Base-by-base conservation (phyloP, 1,284 basidiomycete genomes). In the Stereum hirsutum region DNA sequence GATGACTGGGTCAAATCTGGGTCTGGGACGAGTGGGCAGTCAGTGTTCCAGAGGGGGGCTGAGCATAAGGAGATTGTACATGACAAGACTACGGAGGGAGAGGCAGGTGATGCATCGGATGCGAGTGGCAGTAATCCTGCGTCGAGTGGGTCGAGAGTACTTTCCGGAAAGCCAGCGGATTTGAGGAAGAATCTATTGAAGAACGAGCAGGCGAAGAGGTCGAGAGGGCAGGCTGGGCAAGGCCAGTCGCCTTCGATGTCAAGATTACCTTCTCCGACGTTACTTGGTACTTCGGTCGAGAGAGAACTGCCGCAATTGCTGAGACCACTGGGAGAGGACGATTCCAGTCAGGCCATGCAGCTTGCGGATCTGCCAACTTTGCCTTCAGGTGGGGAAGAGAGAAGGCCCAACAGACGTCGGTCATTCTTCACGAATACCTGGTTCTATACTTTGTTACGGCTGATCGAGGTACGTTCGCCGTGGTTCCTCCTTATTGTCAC, bases 351-450 rank as follows among this genome's bases (percentile, higher is more conserved):
- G 17, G 5, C 5, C 15, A 35, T 35, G 15, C 33, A 35, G 15
- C 11, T 10, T 35, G 11, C 15, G 10, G 33, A n/a, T n/a, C n/a
- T n/a, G n/a, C n/a, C n/a, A n/a, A n/a, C n/a, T n/a, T n/a, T n/a
- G n/a, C n/a, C n/a, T n/a, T n/a, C n/a, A n/a, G n/a, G n/a, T n/a
- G 55, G 66, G 43, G 52, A 53, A 17, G 49, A 59, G 36, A 49
- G 55, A 20, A 23, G 28, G 0, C 42, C 30, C 14, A 43, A 30
- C 7, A 50, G 56, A 41, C 50, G 49, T 50, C 72, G 78, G 50
- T 73, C 75, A 12, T 92, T 97, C 65, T 97, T 92, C 65, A 81
- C 84, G 50, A 97, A 95, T 64, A 90, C 89, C 27, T 74, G 81
- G 32, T 90, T 91, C 57, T 99, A 96, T 66, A 77, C 81, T 11